A percentile compares a stretch with the other conserved stretches of the same genome.
Evolutionary conservation across 2,329 filamentous ascomycete species (phyloP).

Genomic region (Waltergamsia citrina): DNA sequence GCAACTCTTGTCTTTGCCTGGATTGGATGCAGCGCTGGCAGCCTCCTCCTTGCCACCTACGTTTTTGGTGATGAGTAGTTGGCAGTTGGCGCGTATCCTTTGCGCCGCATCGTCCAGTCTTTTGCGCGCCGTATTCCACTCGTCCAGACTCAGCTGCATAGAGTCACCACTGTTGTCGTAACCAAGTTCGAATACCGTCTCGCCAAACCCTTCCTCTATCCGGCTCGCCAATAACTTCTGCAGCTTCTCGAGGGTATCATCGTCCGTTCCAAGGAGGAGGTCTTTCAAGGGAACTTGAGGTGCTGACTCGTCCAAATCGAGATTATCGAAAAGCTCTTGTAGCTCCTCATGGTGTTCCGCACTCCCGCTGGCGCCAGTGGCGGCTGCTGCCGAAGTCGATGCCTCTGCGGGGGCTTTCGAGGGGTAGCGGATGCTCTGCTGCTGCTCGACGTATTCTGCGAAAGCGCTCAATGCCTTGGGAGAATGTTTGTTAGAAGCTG

Average conservation of each 20-base stretch:
- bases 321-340: constrained; percentile 82
- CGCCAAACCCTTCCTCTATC: constrained; percentile 75
- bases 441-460: constrained; percentile 92
- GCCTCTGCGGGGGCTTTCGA: constrained; percentile 11
- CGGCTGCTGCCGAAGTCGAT: constrained; percentile 9
- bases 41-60: constrained; percentile 72
- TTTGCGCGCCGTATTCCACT: constrained; percentile 66
- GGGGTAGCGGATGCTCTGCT: constrained; percentile 67
- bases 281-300: constrained; percentile 63
- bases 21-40: constrained; percentile 38
- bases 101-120: constrained; percentile 58
- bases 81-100: constrained; percentile 61
- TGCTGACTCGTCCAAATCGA: constrained; percentile 67
- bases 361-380: constrained; percentile 15
- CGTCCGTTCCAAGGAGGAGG: constrained; percentile 56
- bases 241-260: constrained; percentile 53
- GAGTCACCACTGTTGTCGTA: constrained; percentile 83
- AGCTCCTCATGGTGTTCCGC: constrained; percentile 67
- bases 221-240: constrained; percentile 56
- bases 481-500: no score
- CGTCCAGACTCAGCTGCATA: constrained; percentile 63
- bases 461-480: constrained; percentile 78
- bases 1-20: constrained; percentile 59
- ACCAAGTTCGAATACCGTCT: constrained; percentile 85
- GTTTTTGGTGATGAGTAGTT: constrained; percentile 81